phyloP scores from a whole-genome alignment of 371 early-diverging fungal genomes.

The Mucor plumbeus region DNA sequence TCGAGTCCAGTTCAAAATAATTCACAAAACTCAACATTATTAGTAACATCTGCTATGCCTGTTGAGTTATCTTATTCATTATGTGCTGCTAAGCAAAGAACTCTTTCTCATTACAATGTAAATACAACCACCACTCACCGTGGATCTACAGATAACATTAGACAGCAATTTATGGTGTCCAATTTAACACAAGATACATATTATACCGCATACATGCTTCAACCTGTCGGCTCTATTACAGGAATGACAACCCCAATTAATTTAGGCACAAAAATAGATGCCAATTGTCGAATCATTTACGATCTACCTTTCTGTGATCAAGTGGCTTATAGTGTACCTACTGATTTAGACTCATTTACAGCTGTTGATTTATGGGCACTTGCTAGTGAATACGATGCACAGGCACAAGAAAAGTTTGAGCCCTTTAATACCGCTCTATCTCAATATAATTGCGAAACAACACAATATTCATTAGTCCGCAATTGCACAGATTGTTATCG shows the following conservation, averaged over 20 bases:
- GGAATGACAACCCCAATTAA: constrained; percentile 42
- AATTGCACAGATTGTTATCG: constrained; percentile 65
- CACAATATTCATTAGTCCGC: constrained; percentile 67
- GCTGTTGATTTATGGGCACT: constrained; percentile 31
- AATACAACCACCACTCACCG: constrained; percentile 44
- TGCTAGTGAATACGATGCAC: constrained; percentile 49
- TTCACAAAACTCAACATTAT: constrained; percentile 49
- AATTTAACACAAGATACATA: constrained; percentile 40
- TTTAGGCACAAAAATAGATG: constrained; percentile 41
- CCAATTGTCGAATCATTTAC: constrained; percentile 62
- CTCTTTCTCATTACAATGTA: constrained; percentile 34
- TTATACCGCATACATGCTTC: constrained; percentile 55
- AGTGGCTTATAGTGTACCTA: constrained; percentile 66
- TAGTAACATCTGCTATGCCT: constrained; percentile 43
- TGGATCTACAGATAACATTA: constrained; percentile 26
- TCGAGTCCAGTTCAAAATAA: constrained; percentile 34
- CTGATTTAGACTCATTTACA: constrained; percentile 17
- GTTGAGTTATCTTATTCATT: constrained; percentile 47
- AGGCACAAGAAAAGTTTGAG: constrained; percentile 46
- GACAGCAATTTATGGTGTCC: constrained; percentile 43
- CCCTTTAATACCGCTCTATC: constrained; percentile 57
- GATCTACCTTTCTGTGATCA: constrained; percentile 61
- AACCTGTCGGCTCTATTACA: constrained; percentile 34
- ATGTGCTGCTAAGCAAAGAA: constrained; percentile 52
- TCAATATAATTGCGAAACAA: constrained; percentile 64